A percentile compares a stretch with the other conserved stretches of the same genome.
These are phyloP conservation scores for Cadophora sp. DNA, from an alignment of 2,329 filamentous ascomycete species.

Conservation along the genomic window DNA sequence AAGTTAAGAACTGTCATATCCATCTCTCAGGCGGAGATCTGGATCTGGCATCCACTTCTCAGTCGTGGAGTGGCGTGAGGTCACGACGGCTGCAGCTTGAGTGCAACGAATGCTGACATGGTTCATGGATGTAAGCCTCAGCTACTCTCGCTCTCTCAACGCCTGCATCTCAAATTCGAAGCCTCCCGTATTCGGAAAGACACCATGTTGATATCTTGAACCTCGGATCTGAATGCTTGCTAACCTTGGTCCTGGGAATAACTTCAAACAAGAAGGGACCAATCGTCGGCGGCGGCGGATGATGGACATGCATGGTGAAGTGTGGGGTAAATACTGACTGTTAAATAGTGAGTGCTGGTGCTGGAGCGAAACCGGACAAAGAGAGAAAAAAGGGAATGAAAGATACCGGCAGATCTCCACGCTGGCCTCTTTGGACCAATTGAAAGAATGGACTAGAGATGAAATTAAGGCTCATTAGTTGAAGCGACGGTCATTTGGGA, in stretches of 20 bases:
- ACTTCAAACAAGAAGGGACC: not conserved
- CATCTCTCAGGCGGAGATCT: not conserved
- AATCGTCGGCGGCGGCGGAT: not conserved
- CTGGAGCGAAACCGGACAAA: not conserved
- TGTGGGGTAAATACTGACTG: not conserved
- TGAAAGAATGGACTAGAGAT: not conserved
- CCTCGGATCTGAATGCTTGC: not conserved
- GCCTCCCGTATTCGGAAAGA: not conserved
- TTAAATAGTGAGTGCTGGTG: not conserved
- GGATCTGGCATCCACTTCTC: not conserved
- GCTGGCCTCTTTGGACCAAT: not conserved
- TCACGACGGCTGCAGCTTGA: not conserved
- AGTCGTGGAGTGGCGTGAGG: not conserved
- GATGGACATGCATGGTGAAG: not conserved
- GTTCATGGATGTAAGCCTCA: conserved; percentile 3
- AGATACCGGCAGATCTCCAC: conserved; percentile 9
- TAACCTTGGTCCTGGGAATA: not conserved
- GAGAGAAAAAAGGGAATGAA: not conserved
- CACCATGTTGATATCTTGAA: not conserved
- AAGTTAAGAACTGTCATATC: not conserved
- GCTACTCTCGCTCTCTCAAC: not conserved
- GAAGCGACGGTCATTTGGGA: not conserved
- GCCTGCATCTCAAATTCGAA: not conserved
- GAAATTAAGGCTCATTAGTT: not conserved
- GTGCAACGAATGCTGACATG: not conserved